Conservation (phyloP, 495 filamentous ascomycete species). For the Platismatia glauca region DNA sequence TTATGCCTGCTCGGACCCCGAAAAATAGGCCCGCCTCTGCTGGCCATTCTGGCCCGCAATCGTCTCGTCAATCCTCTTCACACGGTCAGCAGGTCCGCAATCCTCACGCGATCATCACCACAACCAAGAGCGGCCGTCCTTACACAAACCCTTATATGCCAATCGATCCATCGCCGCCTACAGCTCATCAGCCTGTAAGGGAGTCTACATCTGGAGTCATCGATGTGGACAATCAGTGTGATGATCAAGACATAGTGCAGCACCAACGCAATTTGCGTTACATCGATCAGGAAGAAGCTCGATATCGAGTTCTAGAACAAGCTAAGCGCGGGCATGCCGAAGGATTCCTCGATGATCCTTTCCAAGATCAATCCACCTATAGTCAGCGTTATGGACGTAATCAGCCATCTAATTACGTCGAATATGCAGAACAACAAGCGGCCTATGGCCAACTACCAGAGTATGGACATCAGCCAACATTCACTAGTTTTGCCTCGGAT, state of each 20-base stretch:
- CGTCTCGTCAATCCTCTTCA: not conserved
- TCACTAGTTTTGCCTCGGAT: not conserved
- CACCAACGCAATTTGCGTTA: not conserved
- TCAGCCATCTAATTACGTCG: not conserved
- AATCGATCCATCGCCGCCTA: not conserved
- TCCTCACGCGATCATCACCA: not conserved
- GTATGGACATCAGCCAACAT: not conserved
- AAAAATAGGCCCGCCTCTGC: not conserved
- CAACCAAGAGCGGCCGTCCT: not conserved
- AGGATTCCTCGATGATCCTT: not conserved
- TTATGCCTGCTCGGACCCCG: not conserved
- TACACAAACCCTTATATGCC: not conserved
- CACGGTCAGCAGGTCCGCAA: not conserved
- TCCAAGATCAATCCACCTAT: not conserved
- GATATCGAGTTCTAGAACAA: not conserved
- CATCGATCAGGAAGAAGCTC: slow-evolving; percentile 1
- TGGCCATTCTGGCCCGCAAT: not conserved
- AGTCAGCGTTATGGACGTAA: not conserved
- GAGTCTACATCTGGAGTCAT: not conserved
- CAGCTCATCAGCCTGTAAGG: not conserved
- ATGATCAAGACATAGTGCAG: not conserved
- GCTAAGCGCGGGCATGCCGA: not conserved
- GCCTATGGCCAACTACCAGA: not conserved
- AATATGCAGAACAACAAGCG: not conserved
- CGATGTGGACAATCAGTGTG: not conserved